These are phyloP conservation scores for Phaeomoniella chlamydospora DNA, from an alignment of 2,329 filamentous ascomycete genomes.

Conservation along the genomic window DNA sequence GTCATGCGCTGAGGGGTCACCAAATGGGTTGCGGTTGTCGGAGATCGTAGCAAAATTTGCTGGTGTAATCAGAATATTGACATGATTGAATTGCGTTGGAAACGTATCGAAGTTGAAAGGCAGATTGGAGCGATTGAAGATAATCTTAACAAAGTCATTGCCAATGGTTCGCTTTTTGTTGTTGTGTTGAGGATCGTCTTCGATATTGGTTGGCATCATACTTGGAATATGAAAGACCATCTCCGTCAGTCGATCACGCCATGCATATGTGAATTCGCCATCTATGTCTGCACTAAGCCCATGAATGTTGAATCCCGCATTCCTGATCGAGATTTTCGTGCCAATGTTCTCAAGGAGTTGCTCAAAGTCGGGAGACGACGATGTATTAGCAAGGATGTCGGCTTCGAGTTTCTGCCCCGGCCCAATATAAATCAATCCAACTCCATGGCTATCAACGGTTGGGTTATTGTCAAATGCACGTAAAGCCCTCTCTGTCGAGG, in stretches of 20 bases:
- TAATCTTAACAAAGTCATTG: constrained; percentile 95
- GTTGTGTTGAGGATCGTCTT: constrained; percentile 60
- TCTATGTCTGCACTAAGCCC: constrained; percentile 75
- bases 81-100: constrained; percentile 87
- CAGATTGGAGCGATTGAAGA: constrained; percentile 91
- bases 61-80: constrained; percentile 91
- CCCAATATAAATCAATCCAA: constrained; percentile 86
- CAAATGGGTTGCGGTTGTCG: constrained; percentile 20
- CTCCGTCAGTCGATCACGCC: constrained; percentile 88
- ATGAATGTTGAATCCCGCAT: constrained; percentile 81
- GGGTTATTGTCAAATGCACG: constrained; percentile 72
- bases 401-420: constrained; percentile 69
- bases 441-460: constrained; percentile 87
- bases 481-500: constrained; percentile 59
- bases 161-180: constrained; percentile 91
- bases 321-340: constrained; percentile 64
- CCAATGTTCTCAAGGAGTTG: constrained; percentile 73
- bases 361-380: constrained; percentile 76
- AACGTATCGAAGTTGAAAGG: constrained; percentile 86
- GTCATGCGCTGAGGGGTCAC: background rate
- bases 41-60: constrained; percentile 28
- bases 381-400: constrained; percentile 76
- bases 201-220: constrained; percentile 84
- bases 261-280: constrained; percentile 79
- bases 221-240: constrained; percentile 93